Percentiles rank a stretch among this genome's conserved stretches.
These are phyloP conservation scores for Tetrahymena borealis DNA, from an alignment of 73 alveolate species.

Conservation along the genomic window DNA sequence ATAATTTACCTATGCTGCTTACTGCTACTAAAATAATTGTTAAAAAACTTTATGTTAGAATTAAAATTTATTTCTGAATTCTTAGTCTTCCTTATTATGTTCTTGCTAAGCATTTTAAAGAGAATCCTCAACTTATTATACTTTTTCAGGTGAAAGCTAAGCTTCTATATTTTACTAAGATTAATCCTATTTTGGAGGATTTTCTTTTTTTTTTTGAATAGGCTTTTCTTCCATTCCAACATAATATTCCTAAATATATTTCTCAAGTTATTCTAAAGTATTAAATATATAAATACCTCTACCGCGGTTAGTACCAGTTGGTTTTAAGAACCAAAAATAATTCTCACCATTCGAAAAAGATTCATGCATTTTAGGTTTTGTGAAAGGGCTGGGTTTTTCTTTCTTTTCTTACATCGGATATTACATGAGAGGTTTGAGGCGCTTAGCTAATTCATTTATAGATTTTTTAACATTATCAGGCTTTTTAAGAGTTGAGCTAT, in stretches of 20 bases:
- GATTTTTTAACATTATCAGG: constrained; percentile 22
- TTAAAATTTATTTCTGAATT: neutral
- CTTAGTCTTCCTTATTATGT: neutral
- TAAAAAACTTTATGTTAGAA: neutral
- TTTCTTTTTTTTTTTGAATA: constrained; percentile 9
- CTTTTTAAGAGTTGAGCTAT: constrained; percentile 2
- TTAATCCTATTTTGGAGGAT: neutral
- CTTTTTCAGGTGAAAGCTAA: too few species aligned
- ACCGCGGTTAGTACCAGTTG: constrained; percentile 74
- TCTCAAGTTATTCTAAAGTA: constrained; percentile 34
- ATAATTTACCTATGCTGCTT: neutral
- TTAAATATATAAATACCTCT: constrained; percentile 77
- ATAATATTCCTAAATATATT: constrained; percentile 5
- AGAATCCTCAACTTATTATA: neutral
- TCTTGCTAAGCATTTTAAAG: neutral
- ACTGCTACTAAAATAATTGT: neutral
- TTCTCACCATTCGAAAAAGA: constrained; percentile 20
- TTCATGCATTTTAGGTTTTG: constrained; percentile 14
- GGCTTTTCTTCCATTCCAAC: constrained; percentile 29
- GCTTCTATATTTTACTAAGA: neutral
- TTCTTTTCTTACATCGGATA: constrained; percentile 1
- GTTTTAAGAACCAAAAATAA: constrained; percentile 53
- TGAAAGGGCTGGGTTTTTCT: constrained; percentile 1
- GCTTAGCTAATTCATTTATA: constrained; percentile 20
- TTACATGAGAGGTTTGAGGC: neutral